Evolutionary conservation across 2,329 filamentous ascomycete genomes (phyloP).

Genomic region (Pestalotiopsis sp.): DNA sequence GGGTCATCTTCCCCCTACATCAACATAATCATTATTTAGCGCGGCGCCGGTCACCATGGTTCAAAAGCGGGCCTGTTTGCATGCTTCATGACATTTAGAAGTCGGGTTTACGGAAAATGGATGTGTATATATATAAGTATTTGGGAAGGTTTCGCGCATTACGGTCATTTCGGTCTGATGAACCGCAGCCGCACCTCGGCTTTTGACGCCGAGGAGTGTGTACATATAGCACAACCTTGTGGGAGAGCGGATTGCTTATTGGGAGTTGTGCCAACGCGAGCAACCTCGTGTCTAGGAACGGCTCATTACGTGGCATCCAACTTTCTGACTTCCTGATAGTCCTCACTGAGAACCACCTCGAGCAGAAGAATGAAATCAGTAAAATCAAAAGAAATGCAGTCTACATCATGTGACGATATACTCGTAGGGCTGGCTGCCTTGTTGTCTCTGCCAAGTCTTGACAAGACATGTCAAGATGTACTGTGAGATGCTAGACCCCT

Average conservation of each 20-base stretch:
- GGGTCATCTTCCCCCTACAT: constrained; percentile 1
- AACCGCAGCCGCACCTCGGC: not conserved
- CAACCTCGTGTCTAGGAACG: not conserved
- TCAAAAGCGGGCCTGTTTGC: constrained; percentile 7
- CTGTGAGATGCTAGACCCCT: not conserved
- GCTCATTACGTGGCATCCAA: not conserved
- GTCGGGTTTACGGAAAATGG: not conserved
- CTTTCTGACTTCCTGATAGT: too few species aligned
- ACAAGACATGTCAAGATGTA: not conserved
- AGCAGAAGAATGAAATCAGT: not conserved
- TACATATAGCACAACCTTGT: not conserved
- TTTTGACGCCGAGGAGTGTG: not conserved
- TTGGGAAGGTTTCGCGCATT: not conserved
- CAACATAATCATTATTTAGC: not conserved
- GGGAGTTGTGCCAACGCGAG: not conserved
- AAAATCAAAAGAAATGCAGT: not conserved
- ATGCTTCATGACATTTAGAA: constrained; percentile 4
- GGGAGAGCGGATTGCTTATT: not conserved
- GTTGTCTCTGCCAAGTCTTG: not conserved
- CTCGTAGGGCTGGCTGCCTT: too few species aligned
- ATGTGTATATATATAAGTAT: constrained; percentile 7
- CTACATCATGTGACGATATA: too few species aligned
- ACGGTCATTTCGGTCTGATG: not conserved
- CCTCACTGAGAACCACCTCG: not conserved
- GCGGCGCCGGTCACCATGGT: constrained; percentile 5